phyloP scores from a whole-genome alignment of 257 asterid species.

The Salvia miltiorrhiza region DNA sequence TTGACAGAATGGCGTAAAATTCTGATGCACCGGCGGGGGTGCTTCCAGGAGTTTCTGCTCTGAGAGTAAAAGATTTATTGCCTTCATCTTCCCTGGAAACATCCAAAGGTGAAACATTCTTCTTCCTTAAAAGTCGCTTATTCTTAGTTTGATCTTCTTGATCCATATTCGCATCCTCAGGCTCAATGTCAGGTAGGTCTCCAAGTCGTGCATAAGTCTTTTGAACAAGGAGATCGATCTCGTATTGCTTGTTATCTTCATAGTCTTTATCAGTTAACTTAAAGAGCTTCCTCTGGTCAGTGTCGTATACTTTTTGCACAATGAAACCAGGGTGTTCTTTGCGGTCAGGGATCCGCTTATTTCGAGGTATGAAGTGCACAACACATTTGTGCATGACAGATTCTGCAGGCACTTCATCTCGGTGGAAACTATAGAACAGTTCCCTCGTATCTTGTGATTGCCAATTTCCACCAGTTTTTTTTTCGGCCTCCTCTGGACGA shows the following conservation, averaged over 20 bases:
- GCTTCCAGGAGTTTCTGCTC: slow-evolving; percentile 72
- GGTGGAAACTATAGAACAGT: slow-evolving; percentile 77
- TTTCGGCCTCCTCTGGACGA: slow-evolving; percentile 88
- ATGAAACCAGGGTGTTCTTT: slow-evolving; percentile 84
- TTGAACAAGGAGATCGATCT: slow-evolving; percentile 69
- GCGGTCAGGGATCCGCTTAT: slow-evolving; percentile 70
- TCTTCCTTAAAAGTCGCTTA: slow-evolving; percentile 56
- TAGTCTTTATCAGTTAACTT: slow-evolving; percentile 73
- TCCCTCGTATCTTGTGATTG: slow-evolving; percentile 63
- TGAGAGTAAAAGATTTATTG: slow-evolving; percentile 40
- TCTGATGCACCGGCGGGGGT: slow-evolving; percentile 46
- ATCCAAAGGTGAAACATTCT: slow-evolving; percentile 57
- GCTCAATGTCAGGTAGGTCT: slow-evolving; percentile 71
- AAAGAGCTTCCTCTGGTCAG: slow-evolving; percentile 59
- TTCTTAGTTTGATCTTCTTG: slow-evolving; percentile 57
- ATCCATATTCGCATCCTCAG: slow-evolving; percentile 45
- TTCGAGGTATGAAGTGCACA: slow-evolving; percentile 75
- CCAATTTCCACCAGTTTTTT: slow-evolving; percentile 69
- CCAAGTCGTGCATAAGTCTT: slow-evolving; percentile 68
- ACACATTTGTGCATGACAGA: slow-evolving; percentile 89
- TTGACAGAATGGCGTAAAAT: slow-evolving; percentile 41
- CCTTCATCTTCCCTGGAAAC: slow-evolving; percentile 67
- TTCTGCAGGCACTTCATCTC: slow-evolving; percentile 85
- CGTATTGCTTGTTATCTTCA: slow-evolving; percentile 68
- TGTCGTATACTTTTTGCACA: slow-evolving; percentile 79